Conservation (phyloP, 129 eudicot genomes). For the Flaveria brownii region DNA sequence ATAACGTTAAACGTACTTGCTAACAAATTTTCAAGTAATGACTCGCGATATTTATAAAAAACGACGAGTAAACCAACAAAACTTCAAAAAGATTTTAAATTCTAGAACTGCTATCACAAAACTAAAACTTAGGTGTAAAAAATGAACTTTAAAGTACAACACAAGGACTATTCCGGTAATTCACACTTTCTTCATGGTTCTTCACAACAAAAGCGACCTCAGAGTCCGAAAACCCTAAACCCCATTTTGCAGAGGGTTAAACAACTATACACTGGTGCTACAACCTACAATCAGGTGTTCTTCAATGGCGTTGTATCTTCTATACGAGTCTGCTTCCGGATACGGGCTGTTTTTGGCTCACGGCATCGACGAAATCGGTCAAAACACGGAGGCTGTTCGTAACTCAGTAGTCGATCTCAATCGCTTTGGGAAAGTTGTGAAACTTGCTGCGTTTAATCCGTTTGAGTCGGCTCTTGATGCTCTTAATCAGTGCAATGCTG, state of each 20-base stretch:
- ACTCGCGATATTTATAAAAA: too few species aligned
- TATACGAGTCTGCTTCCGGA: constrained; percentile 83
- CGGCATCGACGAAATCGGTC: constrained; percentile 86
- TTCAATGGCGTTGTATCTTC: constrained; percentile 57
- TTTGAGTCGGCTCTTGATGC: constrained; percentile 81
- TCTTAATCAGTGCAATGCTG: constrained; percentile 72
- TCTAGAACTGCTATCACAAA: background rate
- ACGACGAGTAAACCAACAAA: background rate
- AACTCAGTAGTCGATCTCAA: constrained; percentile 67
- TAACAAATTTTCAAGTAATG: too few species aligned
- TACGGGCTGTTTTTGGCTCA: constrained; percentile 55
- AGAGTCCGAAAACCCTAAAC: constrained; percentile 33
- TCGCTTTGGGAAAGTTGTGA: constrained; percentile 75
- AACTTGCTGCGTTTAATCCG: constrained; percentile 67
- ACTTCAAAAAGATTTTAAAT: background rate
- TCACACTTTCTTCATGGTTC: background rate
- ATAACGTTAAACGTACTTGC: too few species aligned
- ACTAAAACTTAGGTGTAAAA: background rate
- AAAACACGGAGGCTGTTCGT: constrained; percentile 85
- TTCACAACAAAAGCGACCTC: background rate
- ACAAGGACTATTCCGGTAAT: background rate
- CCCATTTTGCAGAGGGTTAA: background rate
- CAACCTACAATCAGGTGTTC: constrained; percentile 8
- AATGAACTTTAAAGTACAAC: background rate
- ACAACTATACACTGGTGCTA: background rate